A percentile compares a stretch with the other conserved stretches of the same genome.
phyloP scores from a whole-genome alignment of 495 filamentous ascomycete genomes.

The Neurospora discreta region DNA sequence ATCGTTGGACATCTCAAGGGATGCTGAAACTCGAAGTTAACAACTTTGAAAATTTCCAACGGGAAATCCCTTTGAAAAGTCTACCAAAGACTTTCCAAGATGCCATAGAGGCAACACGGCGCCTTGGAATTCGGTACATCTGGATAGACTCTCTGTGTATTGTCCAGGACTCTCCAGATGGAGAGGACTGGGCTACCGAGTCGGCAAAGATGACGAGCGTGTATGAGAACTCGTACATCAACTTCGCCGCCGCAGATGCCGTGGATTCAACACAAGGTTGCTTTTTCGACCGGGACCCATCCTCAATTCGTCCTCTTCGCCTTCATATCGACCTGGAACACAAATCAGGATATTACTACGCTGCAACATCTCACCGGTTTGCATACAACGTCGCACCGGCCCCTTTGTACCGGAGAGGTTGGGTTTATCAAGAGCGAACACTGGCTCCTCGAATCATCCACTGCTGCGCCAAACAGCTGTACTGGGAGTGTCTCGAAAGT shows the following conservation, averaged over 20 bases:
- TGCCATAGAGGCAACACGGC: conserved; percentile 10
- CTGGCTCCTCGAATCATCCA: background rate
- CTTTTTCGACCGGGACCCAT: background rate
- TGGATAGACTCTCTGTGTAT: conserved; percentile 21
- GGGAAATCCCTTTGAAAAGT: background rate
- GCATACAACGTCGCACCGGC: background rate
- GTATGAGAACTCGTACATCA: conserved; percentile 19
- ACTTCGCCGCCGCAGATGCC: conserved; percentile 7
- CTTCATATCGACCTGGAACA: background rate
- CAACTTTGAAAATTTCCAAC: background rate
- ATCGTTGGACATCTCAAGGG: background rate
- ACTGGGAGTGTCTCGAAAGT: background rate
- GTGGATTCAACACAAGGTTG: background rate
- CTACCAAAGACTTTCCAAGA: conserved; percentile 20
- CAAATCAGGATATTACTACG: background rate
- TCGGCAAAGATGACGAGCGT: conserved; percentile 23
- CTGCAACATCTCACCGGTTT: background rate
- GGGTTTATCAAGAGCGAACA: conserved; percentile 1
- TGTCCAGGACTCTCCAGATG: conserved; percentile 4
- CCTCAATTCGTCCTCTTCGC: background rate
- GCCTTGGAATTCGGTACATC: conserved; percentile 10
- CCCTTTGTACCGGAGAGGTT: background rate
- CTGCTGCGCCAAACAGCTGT: background rate
- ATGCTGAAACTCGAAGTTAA: background rate
- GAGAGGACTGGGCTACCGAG: conserved; percentile 24